Evolutionary conservation across 352 stramenopile species (phyloP).

Genomic region (Aphanomyces invadans): DNA sequence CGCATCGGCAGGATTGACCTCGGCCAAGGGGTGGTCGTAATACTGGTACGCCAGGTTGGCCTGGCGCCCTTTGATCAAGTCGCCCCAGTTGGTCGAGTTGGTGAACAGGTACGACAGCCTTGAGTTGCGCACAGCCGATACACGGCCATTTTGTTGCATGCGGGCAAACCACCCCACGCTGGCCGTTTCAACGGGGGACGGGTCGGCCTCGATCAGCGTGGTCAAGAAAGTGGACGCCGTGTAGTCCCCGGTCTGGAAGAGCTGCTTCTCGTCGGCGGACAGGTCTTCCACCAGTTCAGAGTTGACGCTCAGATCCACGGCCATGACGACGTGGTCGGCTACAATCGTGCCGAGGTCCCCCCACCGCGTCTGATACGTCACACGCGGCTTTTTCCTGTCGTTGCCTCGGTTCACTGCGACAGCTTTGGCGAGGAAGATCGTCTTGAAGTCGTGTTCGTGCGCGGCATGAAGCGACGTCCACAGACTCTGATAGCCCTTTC

Average conservation of each 20-base stretch:
- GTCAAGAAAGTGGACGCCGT: background rate
- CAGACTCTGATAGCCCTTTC: background rate
- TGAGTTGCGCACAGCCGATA: background rate
- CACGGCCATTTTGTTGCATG: background rate
- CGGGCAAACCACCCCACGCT: background rate
- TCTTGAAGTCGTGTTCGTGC: background rate
- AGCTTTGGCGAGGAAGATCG: background rate
- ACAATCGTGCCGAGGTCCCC: background rate
- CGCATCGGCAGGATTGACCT: background rate
- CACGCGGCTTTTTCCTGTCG: background rate
- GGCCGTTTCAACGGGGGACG: background rate
- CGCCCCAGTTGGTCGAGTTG: background rate
- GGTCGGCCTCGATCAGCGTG: background rate
- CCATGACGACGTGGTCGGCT: background rate
- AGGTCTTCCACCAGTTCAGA: background rate
- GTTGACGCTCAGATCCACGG: background rate
- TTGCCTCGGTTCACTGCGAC: background rate
- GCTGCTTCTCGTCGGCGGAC: background rate
- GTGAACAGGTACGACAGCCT: background rate
- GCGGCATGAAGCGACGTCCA: background rate
- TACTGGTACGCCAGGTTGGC: background rate
- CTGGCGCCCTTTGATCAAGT: background rate
- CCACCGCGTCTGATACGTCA: background rate
- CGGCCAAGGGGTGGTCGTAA: background rate
- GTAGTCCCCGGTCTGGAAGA: background rate